phyloP scores from a whole-genome alignment of 495 filamentous ascomycete genomes.

The Jackrogersella multiformis region DNA sequence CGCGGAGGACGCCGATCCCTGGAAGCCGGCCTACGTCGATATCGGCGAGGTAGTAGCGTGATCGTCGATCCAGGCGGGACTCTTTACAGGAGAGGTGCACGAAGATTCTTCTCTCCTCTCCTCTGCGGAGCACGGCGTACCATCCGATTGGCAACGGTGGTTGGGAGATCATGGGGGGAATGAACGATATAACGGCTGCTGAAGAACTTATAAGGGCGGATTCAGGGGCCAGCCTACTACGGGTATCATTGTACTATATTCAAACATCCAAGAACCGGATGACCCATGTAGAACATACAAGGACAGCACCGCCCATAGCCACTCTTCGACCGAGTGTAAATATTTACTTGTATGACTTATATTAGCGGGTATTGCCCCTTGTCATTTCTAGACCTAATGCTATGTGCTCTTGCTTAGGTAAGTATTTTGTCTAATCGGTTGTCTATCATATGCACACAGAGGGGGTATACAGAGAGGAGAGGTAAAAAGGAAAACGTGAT shows the following conservation, averaged over 20 bases:
- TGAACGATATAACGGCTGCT: conserved; percentile 6
- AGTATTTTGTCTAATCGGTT: background rate
- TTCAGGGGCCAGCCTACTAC: conserved; percentile 27
- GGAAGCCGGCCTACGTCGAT: conserved; percentile 88
- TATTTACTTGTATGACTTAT: conserved; percentile 26
- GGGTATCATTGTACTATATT: conserved; percentile 42
- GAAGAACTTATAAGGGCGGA: conserved; percentile 19
- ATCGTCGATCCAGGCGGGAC: conserved; percentile 18
- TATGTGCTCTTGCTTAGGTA: conserved; percentile 12
- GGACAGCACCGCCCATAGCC: conserved; percentile 30
- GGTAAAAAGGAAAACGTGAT: background rate
- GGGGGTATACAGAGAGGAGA: background rate
- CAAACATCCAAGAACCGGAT: conserved; percentile 20
- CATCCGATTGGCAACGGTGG: conserved; percentile 16
- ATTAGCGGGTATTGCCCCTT: conserved; percentile 8
- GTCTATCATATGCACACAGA: conserved; percentile 16
- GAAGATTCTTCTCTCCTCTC: conserved; percentile 1
- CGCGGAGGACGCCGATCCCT: conserved; percentile 64
- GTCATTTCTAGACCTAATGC: background rate
- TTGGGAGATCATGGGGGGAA: background rate
- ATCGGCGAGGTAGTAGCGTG: conserved; percentile 86
- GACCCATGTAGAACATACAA: conserved; percentile 30
- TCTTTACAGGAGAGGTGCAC: background rate
- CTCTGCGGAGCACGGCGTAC: conserved; percentile 12
- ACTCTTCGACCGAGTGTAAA: conserved; percentile 38